Percentiles rank a stretch among this genome's conserved stretches.
phyloP scores from a whole-genome alignment of 345 rosid genomes.

The Geranium rotundifolium region DNA sequence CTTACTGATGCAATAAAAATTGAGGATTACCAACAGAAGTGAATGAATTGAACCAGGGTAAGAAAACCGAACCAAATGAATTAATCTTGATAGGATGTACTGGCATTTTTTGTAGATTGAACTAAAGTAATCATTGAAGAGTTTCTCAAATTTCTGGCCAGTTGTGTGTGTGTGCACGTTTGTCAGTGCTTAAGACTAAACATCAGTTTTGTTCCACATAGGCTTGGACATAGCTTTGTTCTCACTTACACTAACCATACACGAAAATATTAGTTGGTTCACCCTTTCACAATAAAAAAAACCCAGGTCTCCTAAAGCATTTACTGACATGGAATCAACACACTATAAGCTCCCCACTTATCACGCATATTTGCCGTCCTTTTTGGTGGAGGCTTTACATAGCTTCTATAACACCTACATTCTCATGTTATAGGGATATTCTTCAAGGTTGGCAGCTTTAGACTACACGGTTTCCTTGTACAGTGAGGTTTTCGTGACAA shows the following conservation, averaged over 20 bases:
- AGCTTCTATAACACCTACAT: no score
- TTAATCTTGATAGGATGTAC: neutral
- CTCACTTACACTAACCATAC: neutral
- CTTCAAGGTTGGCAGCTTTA: constrained; percentile 92
- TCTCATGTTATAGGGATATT: constrained; percentile 43
- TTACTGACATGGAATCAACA: neutral
- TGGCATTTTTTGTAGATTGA: neutral
- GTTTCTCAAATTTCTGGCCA: neutral
- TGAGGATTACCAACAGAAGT: no score
- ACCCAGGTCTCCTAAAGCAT: neutral
- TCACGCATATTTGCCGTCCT: no score
- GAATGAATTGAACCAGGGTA: no score
- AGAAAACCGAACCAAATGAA: no score
- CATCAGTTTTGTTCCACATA: no score
- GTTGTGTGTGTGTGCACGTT: neutral
- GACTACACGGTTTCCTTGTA: constrained; percentile 81
- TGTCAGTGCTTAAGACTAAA: neutral
- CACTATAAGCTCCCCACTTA: neutral
- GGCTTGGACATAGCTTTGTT: neutral
- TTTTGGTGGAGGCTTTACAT: no score
- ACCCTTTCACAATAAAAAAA: neutral
- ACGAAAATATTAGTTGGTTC: neutral
- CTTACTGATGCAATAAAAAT: no score
- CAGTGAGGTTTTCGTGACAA: constrained; percentile 84
- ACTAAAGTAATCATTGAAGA: neutral